A percentile compares a stretch with the other conserved stretches of the same genome.
These are phyloP conservation scores for Pouteria campechiana DNA, from an alignment of 179 eudicot species.

Conservation along the genomic window DNA sequence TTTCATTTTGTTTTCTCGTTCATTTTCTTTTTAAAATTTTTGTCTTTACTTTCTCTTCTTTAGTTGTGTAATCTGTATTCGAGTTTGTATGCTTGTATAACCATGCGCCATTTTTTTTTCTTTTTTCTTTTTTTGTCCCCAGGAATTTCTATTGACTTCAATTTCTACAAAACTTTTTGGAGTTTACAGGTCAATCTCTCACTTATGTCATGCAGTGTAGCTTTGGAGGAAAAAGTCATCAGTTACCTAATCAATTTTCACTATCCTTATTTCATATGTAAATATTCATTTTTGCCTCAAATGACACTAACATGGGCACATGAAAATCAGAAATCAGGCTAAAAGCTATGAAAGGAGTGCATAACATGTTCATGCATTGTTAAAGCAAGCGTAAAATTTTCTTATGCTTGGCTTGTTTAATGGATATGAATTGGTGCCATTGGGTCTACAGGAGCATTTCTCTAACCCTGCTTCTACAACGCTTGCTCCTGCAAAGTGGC, in stretches of 20 bases:
- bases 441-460: conserved; percentile 66
- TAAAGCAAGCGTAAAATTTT: not conserved
- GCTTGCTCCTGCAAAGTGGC: conserved; percentile 71
- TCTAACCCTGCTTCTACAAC: conserved; percentile 71
- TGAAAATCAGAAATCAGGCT: no score
- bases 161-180: conserved; percentile 99
- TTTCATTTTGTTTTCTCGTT: not conserved
- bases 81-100: conserved; percentile 2
- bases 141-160: conserved; percentile 95
- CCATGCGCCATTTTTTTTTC: conserved; percentile 1
- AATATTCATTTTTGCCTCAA: no score
- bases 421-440: no score
- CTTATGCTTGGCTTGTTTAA: not conserved
- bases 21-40: not conserved
- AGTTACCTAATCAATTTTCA: no score
- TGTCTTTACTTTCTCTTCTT: not conserved
- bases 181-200: conserved; percentile 84
- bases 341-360: no score
- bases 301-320: no score
- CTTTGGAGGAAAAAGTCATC: not conserved
- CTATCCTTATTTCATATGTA: no score
- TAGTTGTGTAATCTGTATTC: not conserved
- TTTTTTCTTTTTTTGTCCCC: conserved; percentile 8
- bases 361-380: no score
- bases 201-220: not conserved